Evolutionary conservation across 305 asterid species (phyloP).

Genomic region (Solanum hybrid): DNA sequence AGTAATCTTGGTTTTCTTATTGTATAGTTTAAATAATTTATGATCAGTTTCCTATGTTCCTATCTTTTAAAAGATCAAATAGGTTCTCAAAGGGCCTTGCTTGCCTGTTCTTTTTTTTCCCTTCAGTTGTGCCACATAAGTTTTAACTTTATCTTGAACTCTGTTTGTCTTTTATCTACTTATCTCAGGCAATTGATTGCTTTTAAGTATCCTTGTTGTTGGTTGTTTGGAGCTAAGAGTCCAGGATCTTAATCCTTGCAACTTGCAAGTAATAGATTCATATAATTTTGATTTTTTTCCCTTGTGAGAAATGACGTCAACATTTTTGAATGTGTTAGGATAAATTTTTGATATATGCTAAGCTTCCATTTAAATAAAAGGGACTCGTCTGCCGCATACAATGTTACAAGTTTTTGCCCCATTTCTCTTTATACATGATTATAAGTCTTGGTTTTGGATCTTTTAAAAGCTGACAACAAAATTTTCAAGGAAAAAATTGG

Average conservation of each 20-base stretch:
- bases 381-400: background rate
- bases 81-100: background rate
- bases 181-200: background rate
- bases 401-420: background rate
- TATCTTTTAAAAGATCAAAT: background rate
- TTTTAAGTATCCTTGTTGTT: background rate
- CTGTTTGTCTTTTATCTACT: background rate
- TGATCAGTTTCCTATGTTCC: background rate
- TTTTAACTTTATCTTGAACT: background rate
- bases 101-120: background rate
- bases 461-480: background rate
- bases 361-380: background rate
- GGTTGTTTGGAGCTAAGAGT: background rate
- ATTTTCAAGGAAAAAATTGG: background rate
- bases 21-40: background rate
- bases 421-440: background rate
- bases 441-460: background rate
- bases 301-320: background rate
- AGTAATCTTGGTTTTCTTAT: background rate
- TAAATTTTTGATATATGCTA: background rate
- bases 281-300: background rate
- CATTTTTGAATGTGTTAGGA: background rate
- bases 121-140: background rate
- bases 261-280: background rate
- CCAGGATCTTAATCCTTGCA: background rate